Evolutionary conservation across 352 stramenopile species (phyloP).

Genomic region (Phytophthora fragariae): DNA sequence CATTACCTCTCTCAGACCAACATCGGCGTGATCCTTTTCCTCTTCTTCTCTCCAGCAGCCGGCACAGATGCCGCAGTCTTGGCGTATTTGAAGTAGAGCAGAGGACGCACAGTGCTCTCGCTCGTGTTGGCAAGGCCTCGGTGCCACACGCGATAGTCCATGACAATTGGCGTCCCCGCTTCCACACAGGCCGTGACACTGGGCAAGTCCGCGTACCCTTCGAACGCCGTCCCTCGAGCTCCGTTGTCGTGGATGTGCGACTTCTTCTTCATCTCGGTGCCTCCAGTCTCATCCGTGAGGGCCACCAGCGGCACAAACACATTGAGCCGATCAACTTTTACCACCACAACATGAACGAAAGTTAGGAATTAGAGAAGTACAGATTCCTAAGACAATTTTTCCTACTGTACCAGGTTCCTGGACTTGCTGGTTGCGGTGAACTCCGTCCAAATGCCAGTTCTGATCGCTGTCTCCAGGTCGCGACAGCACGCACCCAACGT

Average conservation of each 20-base stretch:
- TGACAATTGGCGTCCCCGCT: slow-evolving; percentile 67
- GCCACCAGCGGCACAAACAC: slow-evolving; percentile 78
- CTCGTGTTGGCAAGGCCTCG: slow-evolving; percentile 65
- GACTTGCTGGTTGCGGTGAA: slow-evolving; percentile 57
- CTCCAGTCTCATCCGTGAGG: slow-evolving; percentile 53
- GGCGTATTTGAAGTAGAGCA: slow-evolving; percentile 82
- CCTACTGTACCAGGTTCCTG: slow-evolving; percentile 56
- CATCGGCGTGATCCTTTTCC: slow-evolving; percentile 48
- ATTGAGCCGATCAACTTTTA: slow-evolving; percentile 72
- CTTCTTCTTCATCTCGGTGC: slow-evolving; percentile 73
- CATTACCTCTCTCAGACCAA: slow-evolving; percentile 20
- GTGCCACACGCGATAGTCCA: slow-evolving; percentile 87
- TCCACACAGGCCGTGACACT: slow-evolving; percentile 63
- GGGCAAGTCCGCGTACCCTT: slow-evolving; percentile 55
- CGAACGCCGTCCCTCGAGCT: slow-evolving; percentile 47
- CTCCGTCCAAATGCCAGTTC: slow-evolving; percentile 86
- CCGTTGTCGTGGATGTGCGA: slow-evolving; percentile 63
- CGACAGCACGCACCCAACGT: slow-evolving; percentile 75
- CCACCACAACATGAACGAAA: slow-evolving; percentile 1
- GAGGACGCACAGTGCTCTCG: slow-evolving; percentile 48
- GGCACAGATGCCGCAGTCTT: slow-evolving; percentile 8
- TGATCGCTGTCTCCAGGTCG: slow-evolving; percentile 66
- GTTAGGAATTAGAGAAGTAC: background rate
- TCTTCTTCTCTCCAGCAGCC: slow-evolving; percentile 30
- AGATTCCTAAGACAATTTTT: background rate